These are phyloP conservation scores for Suhomyces vadensis DNA, from an alignment of 805 yeast species.

Conservation along the genomic window DNA sequence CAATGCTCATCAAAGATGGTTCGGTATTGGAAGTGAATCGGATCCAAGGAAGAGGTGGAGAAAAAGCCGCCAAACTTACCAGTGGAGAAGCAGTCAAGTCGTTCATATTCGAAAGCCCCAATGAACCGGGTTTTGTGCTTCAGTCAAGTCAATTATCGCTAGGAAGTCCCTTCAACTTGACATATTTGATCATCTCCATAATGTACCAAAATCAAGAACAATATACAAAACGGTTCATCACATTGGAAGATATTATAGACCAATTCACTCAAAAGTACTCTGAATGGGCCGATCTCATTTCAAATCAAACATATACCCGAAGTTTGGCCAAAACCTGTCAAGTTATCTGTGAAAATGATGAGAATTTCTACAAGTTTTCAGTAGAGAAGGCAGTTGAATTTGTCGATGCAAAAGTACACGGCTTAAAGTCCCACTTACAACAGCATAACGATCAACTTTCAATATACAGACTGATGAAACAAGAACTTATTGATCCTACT, in stretches of 20 bases:
- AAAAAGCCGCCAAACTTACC: slow-evolving; percentile 18
- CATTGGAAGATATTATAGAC: slow-evolving; percentile 49
- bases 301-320: slow-evolving; percentile 16
- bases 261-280: slow-evolving; percentile 26
- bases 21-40: slow-evolving; percentile 42
- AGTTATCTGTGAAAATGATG: slow-evolving; percentile 32
- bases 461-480: slow-evolving; percentile 1
- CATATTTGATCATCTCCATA: slow-evolving; percentile 40
- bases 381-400: slow-evolving; percentile 36
- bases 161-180: slow-evolving; percentile 41
- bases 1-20: slow-evolving; percentile 8
- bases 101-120: slow-evolving; percentile 25
- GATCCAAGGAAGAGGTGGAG: slow-evolving; percentile 30
- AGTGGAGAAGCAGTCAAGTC: slow-evolving; percentile 44
- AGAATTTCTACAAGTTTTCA: slow-evolving; percentile 43
- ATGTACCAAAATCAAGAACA: slow-evolving; percentile 27
- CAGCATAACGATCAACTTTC: slow-evolving; percentile 4
- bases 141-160: slow-evolving; percentile 43
- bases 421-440: slow-evolving; percentile 32
- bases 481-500: slow-evolving; percentile 8
- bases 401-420: slow-evolving; percentile 39
- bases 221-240: slow-evolving; percentile 31
- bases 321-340: slow-evolving; percentile 27
- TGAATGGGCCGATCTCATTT: slow-evolving; percentile 26
- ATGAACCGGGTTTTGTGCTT: slow-evolving; percentile 35